A percentile compares a stretch with the other conserved stretches of the same genome.
These are phyloP conservation scores for Botrytis paeoniae DNA, from an alignment of 2,329 filamentous ascomycete species.

Conservation along the genomic window DNA sequence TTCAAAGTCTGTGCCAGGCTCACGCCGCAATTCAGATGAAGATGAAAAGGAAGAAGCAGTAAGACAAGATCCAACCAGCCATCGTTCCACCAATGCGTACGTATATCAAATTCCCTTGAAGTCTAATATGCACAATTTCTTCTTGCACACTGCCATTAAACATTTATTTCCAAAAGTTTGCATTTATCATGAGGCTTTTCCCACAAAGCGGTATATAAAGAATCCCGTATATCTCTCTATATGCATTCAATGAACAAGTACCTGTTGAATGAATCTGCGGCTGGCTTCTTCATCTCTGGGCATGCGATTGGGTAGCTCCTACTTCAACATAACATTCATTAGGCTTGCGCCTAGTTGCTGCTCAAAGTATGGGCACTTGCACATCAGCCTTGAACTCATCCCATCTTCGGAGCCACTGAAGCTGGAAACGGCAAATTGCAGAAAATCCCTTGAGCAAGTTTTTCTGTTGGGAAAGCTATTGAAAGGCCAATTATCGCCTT, in stretches of 20 bases:
- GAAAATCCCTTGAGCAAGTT: not conserved
- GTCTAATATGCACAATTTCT: not conserved
- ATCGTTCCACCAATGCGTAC: constrained; percentile 75
- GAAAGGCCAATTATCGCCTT: not conserved
- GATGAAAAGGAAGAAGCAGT: constrained; percentile 79
- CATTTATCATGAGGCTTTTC: not conserved
- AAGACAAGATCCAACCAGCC: constrained; percentile 65
- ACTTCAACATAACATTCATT: not conserved
- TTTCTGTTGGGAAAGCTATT: not conserved
- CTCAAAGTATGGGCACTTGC: constrained; percentile 13
- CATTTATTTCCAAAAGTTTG: not conserved
- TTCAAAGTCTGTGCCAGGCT: constrained; percentile 81
- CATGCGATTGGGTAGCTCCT: not conserved
- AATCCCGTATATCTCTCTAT: not conserved
- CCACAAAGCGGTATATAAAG: not conserved
- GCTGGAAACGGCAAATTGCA: not conserved
- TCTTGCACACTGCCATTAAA: not conserved
- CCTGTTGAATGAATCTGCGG: not conserved
- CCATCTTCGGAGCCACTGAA: not conserved
- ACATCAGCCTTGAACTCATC: not conserved
- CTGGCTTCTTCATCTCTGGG: not conserved
- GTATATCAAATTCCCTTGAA: constrained; percentile 43
- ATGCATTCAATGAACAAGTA: not conserved
- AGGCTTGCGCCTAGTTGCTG: not conserved
- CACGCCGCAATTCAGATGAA: constrained; percentile 86